phyloP scores from a whole-genome alignment of 768 basidiomycete genomes.

The Xanthoconium purpureum region DNA sequence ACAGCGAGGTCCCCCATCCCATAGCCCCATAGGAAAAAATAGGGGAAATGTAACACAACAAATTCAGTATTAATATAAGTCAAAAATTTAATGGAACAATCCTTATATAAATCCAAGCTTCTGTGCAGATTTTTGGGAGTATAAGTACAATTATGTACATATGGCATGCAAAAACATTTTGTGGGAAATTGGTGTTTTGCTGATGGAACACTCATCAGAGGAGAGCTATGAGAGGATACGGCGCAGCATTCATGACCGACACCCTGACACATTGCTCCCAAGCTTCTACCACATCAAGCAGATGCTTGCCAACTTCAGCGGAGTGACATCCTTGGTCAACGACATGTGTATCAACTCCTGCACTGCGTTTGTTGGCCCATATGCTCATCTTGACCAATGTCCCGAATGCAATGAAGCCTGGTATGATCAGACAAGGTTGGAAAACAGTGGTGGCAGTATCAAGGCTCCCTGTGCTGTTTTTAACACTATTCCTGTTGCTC shows the following conservation, averaged over 20 bases:
- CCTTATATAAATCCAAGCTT: too few relatives aligned
- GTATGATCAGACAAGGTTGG: not conserved
- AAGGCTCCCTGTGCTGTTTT: not conserved
- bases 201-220: not conserved
- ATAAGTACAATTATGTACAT: too few relatives aligned
- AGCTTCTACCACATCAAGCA: not conserved
- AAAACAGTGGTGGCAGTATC: not conserved
- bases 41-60: too few relatives aligned
- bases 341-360: not conserved
- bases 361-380: not conserved
- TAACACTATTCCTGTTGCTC: too few relatives aligned
- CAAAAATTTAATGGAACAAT: too few relatives aligned
- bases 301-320: not conserved
- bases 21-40: too few relatives aligned
- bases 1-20: too few relatives aligned
- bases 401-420: not conserved
- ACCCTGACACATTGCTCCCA: not conserved
- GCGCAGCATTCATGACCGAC: not conserved
- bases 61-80: too few relatives aligned
- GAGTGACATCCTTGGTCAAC: not conserved
- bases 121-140: too few relatives aligned
- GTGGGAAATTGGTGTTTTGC: too few relatives aligned
- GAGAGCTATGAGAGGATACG: not conserved
- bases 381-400: not conserved
- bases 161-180: too few relatives aligned